Evolutionary conservation across 2,329 filamentous ascomycete genomes (phyloP), one percentile per base, ranked within the genome.

Genomic region (Grosmannia huntii): DNA sequence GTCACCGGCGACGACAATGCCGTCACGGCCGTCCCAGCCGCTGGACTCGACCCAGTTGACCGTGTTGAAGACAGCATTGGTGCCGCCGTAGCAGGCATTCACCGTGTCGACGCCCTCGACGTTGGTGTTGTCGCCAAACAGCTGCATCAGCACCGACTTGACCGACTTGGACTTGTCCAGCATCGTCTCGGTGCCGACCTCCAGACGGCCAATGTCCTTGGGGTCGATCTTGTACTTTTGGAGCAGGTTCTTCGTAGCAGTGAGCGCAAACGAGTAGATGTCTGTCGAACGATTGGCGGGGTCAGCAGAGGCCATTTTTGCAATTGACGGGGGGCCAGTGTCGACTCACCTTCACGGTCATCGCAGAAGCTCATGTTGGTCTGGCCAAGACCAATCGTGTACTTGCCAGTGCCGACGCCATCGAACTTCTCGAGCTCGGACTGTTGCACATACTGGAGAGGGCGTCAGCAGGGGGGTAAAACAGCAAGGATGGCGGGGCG

Each of bases 321-420:
- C 41, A n/a, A 44, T 44, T 44, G 41, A 19, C 5, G 23, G 25
- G 28, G 44, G 25, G 51, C 3, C 14, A 10, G 16, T 21, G 7
- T 14, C 14, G 19, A 27, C 77, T 72, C 72, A 90, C 88, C 88
- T 78, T 94, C 89, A 69, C 87, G 84, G 70, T 94, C 89, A 74
- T 94, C 89, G 72, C 89, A 92, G 76, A 94, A 94, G 78, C 84
- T 86, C 89, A 94, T 94, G 77, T 88, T 90, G 70, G 87, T 92
- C 81, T 94, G 89, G 68, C 89, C 89, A 59, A 94, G 85, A 72
- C 89, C 89, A 75, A 94, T 92, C 68, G 89, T 94, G 80, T 94
- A 94, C 76, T 94, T 94, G 65, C 89, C 89, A 59, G 83, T 72
- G 71, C 81, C 81, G 68, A 89, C 87, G 71, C 87, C 88, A 82